Evolutionary conservation across 306 rosid genomes (phyloP), one percentile per base, ranked within the genome.

Genomic region (Casuarina glauca): DNA sequence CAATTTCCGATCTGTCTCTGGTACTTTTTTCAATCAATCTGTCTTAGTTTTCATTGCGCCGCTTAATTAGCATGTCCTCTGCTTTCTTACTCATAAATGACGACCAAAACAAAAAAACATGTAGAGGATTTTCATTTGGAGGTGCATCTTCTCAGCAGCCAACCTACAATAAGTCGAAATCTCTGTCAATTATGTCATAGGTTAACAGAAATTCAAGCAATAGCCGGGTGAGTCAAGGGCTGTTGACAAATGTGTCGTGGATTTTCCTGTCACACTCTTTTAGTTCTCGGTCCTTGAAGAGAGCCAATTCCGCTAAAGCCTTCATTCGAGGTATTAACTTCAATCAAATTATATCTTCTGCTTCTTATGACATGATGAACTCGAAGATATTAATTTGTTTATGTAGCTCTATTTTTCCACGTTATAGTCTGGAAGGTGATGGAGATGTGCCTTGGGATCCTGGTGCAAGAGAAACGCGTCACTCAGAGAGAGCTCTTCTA

Each of bases 401-500:
- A 16, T 49, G 6, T 76, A 26, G 46, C 38, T 78, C 73, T 76
- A 62, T 53, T 49, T 17, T 82, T 72, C 62, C 75, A 8, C 53
- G 19, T 69, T 69, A 73, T 48, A 92, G 97, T 92, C 78, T 95
- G 98, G 98, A 95, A 95, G 89, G 85, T 88, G 79, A 90, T 92
- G 98, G 95, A 89, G 39, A 86, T 90, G 88, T 90, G 93, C 89
- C 87, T 85, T 79, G 84, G 86, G 82, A 82, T 95, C 76, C 81
- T 95, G 88, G 84, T 83, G 69, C 91, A 87, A 81, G 97, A 82
- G 46, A 92, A 90, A 87, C 86, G 87, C 58, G 97, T 92, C 75
- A 89, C 98, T 1, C 95, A 89, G 90, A 91, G 95, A 88, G 97
- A 95, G 87, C 93, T 95, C 46, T 95, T 74, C 82, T 95, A 95